A percentile compares a stretch with the other conserved stretches of the same genome.
Conservation (phyloP, 176 grass and related monocot species). For the Poa annua region DNA sequence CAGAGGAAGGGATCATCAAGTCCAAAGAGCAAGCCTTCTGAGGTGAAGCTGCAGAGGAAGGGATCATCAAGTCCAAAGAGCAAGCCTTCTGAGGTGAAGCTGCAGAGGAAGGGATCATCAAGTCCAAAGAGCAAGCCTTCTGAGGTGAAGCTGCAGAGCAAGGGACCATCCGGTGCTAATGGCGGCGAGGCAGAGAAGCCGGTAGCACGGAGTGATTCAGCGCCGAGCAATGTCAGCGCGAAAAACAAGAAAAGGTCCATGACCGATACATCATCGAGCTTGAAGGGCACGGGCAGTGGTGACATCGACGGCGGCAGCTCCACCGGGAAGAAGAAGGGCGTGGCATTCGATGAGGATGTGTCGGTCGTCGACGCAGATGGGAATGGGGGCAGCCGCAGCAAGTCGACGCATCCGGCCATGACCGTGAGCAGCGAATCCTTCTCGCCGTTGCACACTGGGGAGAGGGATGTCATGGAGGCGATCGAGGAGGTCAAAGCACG, state of each 20-base stretch:
- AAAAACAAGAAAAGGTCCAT: constrained; percentile 44
- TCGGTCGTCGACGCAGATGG: constrained; percentile 23
- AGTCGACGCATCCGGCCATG: constrained; percentile 22
- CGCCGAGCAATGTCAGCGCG: constrained; percentile 25
- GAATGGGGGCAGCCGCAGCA: constrained; percentile 38
- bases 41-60: constrained; percentile 29
- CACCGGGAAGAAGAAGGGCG: constrained; percentile 44
- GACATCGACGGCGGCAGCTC: constrained; percentile 33
- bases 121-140: not conserved
- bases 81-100: constrained; percentile 16
- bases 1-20: constrained; percentile 4
- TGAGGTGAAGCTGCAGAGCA: constrained; percentile 26
- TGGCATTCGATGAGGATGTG: constrained; percentile 52
- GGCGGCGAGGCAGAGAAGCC: not conserved
- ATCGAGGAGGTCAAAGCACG: constrained; percentile 62
- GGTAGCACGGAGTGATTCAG: not conserved
- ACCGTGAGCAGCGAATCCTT: constrained; percentile 44
- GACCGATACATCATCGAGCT: constrained; percentile 18
- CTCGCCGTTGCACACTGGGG: constrained; percentile 43
- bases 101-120: constrained; percentile 9
- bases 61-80: not conserved
- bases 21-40: not conserved
- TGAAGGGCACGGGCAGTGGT: constrained; percentile 11
- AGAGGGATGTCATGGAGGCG: constrained; percentile 57
- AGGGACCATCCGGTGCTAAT: not conserved